Base-by-base conservation (phyloP, 768 basidiomycete species). In the Suillus subaureus region DNA sequence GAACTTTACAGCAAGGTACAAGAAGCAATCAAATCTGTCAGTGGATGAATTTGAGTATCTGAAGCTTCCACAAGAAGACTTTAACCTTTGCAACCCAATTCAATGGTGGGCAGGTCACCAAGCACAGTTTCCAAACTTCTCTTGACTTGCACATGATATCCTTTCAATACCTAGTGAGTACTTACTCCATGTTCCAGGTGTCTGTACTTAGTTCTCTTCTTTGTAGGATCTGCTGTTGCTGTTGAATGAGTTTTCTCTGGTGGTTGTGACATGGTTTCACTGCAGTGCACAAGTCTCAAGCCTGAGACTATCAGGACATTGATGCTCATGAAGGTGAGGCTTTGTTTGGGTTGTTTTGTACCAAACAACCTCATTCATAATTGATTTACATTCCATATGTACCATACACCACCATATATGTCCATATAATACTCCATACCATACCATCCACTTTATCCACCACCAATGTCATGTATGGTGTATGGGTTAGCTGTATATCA, bases 81-180 rank as follows among this genome's bases (percentile, higher is more conserved):
- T 51, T 16, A 7, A 51, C 26, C 26, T 26, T 28, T 51, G 49
- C 7, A 15, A 51, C 3, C 49, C 49, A 7, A 51, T 51, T 51
- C 49, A n/a, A n/a, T n/a, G n/a, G n/a, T n/a, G n/a, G n/a, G n/a
- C n/a, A 8, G 49, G 49, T 26, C 15, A 6, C 49, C 3, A 6
- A 26, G 49, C 49, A n/a, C 49, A 51, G 13, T 51, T 51, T 26
- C 49, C 23, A 4, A 51, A 51, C 49, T 26, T 51, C 23, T 51
- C 49, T 51, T 1, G 6, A 26, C 49, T 51, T 26, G 23, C 23
- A 0, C 49, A 6, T 15, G 23, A 51, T 26, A 2, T 51, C 13
- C 49, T 51, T 51, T 51, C 26, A 51, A 51, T 51, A 26, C 26
- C 49, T 51, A 26, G 26, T 51, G 49, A 51, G 49, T 51, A 47